A percentile compares a stretch with the other conserved stretches of the same genome.
Evolutionary conservation across 805 yeast species (phyloP).

Genomic region (Saturnispora bothae): DNA sequence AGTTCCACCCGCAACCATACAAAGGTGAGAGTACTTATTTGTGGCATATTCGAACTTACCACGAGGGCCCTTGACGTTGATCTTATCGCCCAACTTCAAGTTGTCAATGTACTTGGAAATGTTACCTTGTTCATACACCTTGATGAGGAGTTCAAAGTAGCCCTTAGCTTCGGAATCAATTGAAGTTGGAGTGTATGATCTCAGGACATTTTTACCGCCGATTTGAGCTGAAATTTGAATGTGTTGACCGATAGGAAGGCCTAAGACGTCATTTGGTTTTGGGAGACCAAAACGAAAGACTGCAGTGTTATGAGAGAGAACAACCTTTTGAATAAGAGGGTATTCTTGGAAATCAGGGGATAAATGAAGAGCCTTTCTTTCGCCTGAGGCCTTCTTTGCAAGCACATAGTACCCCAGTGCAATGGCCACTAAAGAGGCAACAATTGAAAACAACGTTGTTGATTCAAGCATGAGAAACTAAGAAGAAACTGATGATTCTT

Average conservation of each 20-base stretch:
- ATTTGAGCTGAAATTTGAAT: conserved; percentile 68
- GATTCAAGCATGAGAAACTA: conserved; percentile 7
- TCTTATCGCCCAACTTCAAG: conserved; percentile 66
- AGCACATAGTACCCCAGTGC: conserved; percentile 15
- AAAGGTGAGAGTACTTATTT: conserved; percentile 61
- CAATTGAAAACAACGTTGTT: conserved; percentile 2
- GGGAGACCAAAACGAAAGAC: conserved; percentile 80
- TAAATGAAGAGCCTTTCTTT: conserved; percentile 47
- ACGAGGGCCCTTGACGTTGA: conserved; percentile 81
- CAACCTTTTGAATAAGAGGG: conserved; percentile 68
- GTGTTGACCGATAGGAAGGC: conserved; percentile 92
- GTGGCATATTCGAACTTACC: conserved; percentile 79
- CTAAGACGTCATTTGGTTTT: conserved; percentile 58
- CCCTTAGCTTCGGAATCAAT: conserved; percentile 66
- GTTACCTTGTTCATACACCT: conserved; percentile 78
- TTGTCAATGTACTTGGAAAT: conserved; percentile 65
- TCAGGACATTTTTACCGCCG: conserved; percentile 67
- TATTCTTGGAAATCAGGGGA: conserved; percentile 58
- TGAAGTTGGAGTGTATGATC: conserved; percentile 88
- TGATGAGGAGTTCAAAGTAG: conserved; percentile 73
- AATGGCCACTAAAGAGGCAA: conserved; percentile 13
- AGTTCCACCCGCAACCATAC: conserved; percentile 95
- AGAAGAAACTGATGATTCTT: too few relatives aligned
- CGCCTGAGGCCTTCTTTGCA: conserved; percentile 11
- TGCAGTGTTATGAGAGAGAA: conserved; percentile 71